Base-by-base conservation (phyloP, 2,329 filamentous ascomycete species). In the Helotiales sp. region DNA sequence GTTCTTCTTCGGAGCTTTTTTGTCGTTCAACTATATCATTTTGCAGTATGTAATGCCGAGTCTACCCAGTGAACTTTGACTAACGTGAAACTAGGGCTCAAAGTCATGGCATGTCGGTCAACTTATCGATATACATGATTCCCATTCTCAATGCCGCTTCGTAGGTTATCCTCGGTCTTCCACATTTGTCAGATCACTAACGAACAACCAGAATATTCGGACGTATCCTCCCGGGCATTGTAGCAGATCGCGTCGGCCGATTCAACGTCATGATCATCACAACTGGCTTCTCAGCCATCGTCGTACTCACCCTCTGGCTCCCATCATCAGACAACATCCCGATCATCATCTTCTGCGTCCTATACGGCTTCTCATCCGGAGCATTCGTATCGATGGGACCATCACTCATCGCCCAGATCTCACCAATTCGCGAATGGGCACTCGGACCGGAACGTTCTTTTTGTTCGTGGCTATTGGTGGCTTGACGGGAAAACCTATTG, bases 281-380 rank as follows among this genome's bases (percentile, higher is more conserved):
- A 63, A 81, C 80, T 6, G 77, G 76, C 11, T 72, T 82, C 66
- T 81, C 83, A 13, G 74, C 76, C 2, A 79, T 86, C 40, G 71
- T 86, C 1, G 80, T 83, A 13, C 78, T 89, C 0, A 84, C 82
- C 37, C 72, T 87, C 1, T 86, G 87, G 87, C 78, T 88, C 4
- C 83, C 84, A 1, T 79, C 80, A 11, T 80, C 79, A 2, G 80
- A 81, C 43, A 85, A 88, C 10, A 83, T 84, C 0, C 83, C 86
- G 1, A 86, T 89, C 66, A 83, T 92, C 59, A 81, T 87, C 40
- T 93, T 91, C 76, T 83, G 85, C 13, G 81, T 85, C n/a, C 78
- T 92, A 6, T 93, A 91, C 71, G 91, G 90, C 20, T 91, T 93
- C 75, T 84, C 84, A 15, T 89, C 87, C 0, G 91, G 91, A 13